These are phyloP conservation scores for Polyplosphaeria fusca DNA, from an alignment of 495 filamentous ascomycete species.

Conservation along the genomic window DNA sequence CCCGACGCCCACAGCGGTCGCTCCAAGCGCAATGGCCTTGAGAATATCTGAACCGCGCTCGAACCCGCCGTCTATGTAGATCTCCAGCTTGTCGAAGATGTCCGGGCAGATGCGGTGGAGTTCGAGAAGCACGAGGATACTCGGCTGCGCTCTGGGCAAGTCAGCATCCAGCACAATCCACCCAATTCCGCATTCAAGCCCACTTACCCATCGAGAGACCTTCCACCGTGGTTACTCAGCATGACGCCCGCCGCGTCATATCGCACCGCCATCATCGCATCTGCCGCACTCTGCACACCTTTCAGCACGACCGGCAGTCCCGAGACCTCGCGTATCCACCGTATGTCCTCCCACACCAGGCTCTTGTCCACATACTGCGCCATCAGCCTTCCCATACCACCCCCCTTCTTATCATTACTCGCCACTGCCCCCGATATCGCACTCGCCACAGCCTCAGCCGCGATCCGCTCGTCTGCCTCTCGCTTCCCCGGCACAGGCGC, in stretches of 20 bases:
- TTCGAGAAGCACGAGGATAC: conserved; percentile 10
- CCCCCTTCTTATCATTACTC: conserved; percentile 84
- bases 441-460: not conserved
- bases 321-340: conserved; percentile 86
- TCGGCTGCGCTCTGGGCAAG: conserved; percentile 1
- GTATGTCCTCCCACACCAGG: conserved; percentile 87
- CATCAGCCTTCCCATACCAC: conserved; percentile 69
- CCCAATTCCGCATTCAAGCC: too few relatives aligned
- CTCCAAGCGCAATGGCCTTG: conserved; percentile 89
- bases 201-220: conserved; percentile 67
- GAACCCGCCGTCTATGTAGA: conserved; percentile 82
- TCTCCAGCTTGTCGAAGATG: conserved; percentile 15
- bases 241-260: conserved; percentile 83
- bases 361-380: conserved; percentile 90
- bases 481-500: conserved; percentile 24
- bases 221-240: conserved; percentile 94
- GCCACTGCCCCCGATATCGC: conserved; percentile 45
- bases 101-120: conserved; percentile 5
- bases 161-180: too few relatives aligned
- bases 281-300: conserved; percentile 91
- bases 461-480: conserved; percentile 25
- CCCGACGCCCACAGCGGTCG: conserved; percentile 89
- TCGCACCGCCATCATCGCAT: conserved; percentile 81
- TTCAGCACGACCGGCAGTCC: conserved; percentile 95
- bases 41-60: conserved; percentile 88